phyloP scores from a whole-genome alignment of 441 rosid genomes.

The Rhodomyrtus psidioides region DNA sequence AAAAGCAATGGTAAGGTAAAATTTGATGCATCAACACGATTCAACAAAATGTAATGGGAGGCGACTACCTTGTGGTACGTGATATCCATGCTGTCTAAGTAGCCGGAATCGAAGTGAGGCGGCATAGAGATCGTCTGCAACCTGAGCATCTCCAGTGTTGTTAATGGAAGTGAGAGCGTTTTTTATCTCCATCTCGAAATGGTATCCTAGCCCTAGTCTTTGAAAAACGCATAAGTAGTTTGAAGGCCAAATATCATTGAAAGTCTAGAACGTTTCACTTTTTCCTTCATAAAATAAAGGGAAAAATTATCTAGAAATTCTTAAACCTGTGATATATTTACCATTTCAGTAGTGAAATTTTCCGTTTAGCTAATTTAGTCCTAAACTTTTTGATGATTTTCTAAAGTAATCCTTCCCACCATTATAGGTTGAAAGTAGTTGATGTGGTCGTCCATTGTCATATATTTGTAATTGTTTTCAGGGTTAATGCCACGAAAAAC shows the following conservation, averaged over 20 bases:
- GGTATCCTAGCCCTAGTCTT: background rate
- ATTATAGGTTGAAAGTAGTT: fast-evolving
- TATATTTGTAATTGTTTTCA: background rate
- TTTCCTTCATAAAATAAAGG: too few relatives aligned
- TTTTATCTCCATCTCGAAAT: background rate
- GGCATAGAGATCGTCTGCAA: background rate
- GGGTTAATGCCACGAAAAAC: too few relatives aligned
- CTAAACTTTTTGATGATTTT: background rate
- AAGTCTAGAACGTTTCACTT: background rate
- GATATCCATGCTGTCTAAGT: background rate
- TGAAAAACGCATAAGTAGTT: too few relatives aligned
- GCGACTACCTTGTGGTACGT: background rate
- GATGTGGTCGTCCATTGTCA: fast-evolving
- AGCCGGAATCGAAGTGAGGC: background rate
- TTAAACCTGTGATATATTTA: too few relatives aligned
- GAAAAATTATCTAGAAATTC: background rate
- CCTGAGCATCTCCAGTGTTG: background rate
- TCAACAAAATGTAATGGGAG: background rate
- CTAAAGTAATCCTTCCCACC: background rate
- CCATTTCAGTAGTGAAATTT: background rate
- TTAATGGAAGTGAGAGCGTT: background rate
- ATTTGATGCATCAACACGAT: background rate
- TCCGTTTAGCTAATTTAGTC: background rate
- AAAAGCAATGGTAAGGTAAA: background rate
- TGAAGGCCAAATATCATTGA: background rate